Base-by-base conservation (phyloP, 1,139 yeast genomes). In the Chernovozyma aurita region DNA sequence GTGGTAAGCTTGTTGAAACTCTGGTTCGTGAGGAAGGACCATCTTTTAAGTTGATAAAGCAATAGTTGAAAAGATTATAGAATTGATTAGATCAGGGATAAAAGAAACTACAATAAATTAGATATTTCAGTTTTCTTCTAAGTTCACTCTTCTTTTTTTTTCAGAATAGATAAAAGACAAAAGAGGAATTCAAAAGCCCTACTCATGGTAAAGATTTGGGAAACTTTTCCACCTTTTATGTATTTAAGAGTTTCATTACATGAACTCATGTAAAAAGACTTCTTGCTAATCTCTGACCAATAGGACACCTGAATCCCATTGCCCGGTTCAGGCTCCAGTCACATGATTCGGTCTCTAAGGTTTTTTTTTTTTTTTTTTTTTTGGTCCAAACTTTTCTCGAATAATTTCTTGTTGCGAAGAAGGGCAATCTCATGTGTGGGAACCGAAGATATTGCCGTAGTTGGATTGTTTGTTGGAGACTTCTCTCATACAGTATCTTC, bases 1-100 rank as follows among this genome's bases (percentile, higher is more conserved):
- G 68, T 85, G 77, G 80, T 84, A 87, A 55, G 98, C 98, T 78
- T 92, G 98, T 72, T 88, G 90, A 73, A 90, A 92, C 82, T 92
- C 97, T 54, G 97, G 97, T 76, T 90, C 97, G 72, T 73, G 59
- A 39, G 81, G 81, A 52, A 68, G 69, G 62, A 70, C 78, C 79
- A 74, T 73, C 47, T 42, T 55, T 28, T 28, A 32, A 4, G 32
- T 15, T 29, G n/a, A 4, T 11, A 24, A 29, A 11, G 25, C 25
- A n/a, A n/a, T 11, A n/a, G 11, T 22, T 11, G 25, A 22, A 11
- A 22, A n/a, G n/a, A 22, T 22, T 22, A 11, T 22, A 11, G 25
- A n/a, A 11, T 11, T 22, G 25, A 11, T n/a, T 11, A n/a, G 25
- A 22, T 6, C 15, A 7, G 28, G 12, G 22, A 20, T 20, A 20